Evolutionary conservation across 202 grass and related monocot species (phyloP).

Genomic region (Bolboschoenoplectus hybrid): DNA sequence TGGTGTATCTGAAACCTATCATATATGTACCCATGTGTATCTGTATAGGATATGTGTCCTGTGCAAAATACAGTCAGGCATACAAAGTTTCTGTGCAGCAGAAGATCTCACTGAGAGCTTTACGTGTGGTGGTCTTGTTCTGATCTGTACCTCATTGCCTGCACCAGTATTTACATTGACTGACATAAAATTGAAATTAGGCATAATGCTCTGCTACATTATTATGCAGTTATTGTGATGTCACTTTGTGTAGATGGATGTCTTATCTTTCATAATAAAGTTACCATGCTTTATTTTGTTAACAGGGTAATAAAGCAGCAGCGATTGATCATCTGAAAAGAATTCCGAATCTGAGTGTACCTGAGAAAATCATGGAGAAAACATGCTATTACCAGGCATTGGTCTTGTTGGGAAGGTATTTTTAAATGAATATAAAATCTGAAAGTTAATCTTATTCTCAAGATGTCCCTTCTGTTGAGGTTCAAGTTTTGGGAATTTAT

Average conservation of each 20-base stretch:
- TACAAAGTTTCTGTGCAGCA: not conserved
- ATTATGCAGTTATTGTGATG: not conserved
- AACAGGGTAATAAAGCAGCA: constrained; percentile 64
- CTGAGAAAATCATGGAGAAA: constrained; percentile 62
- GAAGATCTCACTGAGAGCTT: not conserved
- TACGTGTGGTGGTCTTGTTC: constrained; percentile 9
- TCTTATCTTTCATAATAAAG: constrained; percentile 17
- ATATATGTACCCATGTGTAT: not conserved
- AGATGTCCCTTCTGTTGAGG: not conserved
- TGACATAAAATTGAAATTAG: constrained; percentile 6
- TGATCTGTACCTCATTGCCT: not conserved
- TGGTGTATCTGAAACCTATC: not conserved
- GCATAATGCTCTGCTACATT: constrained; percentile 11
- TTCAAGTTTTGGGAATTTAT: constrained; percentile 12
- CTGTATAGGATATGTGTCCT: not conserved
- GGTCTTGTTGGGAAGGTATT: constrained; percentile 70
- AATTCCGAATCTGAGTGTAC: constrained; percentile 74
- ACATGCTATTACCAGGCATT: constrained; percentile 62
- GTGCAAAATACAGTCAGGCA: not conserved
- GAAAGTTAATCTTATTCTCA: constrained; percentile 33
- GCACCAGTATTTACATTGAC: not conserved
- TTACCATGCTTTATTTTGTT: constrained; percentile 25
- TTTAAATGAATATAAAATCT: constrained; percentile 16
- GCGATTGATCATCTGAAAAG: constrained; percentile 74
- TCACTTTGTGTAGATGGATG: constrained; percentile 9